phyloP scores from a whole-genome alignment of 2,329 filamentous ascomycete species.

The Xylariomycetidae sp. region DNA sequence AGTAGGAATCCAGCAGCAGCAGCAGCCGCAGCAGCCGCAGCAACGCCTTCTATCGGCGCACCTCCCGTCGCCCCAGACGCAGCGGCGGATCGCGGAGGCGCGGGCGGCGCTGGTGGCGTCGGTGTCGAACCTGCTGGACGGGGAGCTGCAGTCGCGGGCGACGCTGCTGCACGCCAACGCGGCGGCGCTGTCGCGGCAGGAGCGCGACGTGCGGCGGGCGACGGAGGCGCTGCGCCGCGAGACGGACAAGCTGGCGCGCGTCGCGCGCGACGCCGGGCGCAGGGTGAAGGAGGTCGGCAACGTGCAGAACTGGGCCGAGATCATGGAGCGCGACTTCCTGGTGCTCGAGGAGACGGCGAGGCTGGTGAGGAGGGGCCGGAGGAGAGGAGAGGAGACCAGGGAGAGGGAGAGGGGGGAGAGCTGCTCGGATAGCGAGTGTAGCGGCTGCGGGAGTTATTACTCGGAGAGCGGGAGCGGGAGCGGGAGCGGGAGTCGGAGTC shows the following conservation, averaged over 20 bases:
- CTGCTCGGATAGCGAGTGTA: conserved; percentile 18
- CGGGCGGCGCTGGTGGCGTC: conserved; percentile 56
- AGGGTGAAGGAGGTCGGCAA: conserved; percentile 72
- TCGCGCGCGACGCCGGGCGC: conserved; percentile 58
- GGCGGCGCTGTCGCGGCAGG: conserved; percentile 60
- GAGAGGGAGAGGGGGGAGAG: conserved; percentile 25
- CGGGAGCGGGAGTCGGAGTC: conserved; percentile 37
- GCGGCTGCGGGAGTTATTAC: conserved; percentile 16
- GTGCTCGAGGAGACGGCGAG: conserved; percentile 61
- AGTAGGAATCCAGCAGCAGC: no score
- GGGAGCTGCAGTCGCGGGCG: conserved; percentile 64
- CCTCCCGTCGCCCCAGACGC: conserved; percentile 37
- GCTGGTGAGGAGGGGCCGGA: conserved; percentile 41
- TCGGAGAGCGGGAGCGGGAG: conserved; percentile 23
- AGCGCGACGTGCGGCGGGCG: conserved; percentile 58
- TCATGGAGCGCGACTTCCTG: conserved; percentile 65
- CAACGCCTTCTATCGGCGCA: conserved; percentile 22
- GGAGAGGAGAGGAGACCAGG: no score
- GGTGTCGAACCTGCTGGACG: conserved; percentile 66
- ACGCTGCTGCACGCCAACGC: conserved; percentile 65
- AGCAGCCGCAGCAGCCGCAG: conserved; percentile 4
- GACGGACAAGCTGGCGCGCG: conserved; percentile 59
- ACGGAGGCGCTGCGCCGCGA: conserved; percentile 58
- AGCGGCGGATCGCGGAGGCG: conserved; percentile 50
- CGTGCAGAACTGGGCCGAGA: conserved; percentile 84